phyloP scores from a whole-genome alignment of 1,284 basidiomycete species.

The Leccinum pallidistipes region DNA sequence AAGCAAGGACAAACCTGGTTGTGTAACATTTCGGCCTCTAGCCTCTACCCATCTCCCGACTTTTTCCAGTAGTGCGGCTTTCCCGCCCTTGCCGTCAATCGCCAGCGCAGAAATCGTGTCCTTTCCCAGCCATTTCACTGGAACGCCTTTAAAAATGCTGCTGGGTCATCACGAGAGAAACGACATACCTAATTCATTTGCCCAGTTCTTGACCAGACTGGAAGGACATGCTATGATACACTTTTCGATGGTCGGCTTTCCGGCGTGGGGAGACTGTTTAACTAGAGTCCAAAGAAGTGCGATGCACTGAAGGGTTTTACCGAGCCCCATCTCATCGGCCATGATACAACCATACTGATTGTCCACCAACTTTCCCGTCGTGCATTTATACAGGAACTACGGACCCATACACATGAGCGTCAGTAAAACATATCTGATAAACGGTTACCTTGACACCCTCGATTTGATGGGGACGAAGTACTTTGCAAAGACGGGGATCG shows the following conservation, averaged over 20 bases:
- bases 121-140: slow-evolving; percentile 92
- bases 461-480: slow-evolving; percentile 95
- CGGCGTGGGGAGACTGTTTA: slow-evolving; percentile 90
- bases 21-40: slow-evolving; percentile 80
- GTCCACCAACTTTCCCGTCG: slow-evolving; percentile 90
- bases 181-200: slow-evolving; percentile 86
- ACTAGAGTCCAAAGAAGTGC: slow-evolving; percentile 95
- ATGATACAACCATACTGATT: slow-evolving; percentile 98
- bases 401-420: slow-evolving; percentile 15
- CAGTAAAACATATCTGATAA: neutral
- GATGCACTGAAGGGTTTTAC: slow-evolving; percentile 97
- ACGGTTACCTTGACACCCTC: slow-evolving; percentile 90
- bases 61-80: slow-evolving; percentile 74
- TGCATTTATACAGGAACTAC: slow-evolving; percentile 93
- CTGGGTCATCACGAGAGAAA: neutral
- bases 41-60: slow-evolving; percentile 89
- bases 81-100: slow-evolving; percentile 89
- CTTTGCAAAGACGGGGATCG: slow-evolving; percentile 85
- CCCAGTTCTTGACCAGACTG: slow-evolving; percentile 98
- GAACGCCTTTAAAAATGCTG: slow-evolving; percentile 1
- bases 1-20: slow-evolving; percentile 64
- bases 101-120: slow-evolving; percentile 81
- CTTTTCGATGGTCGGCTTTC: slow-evolving; percentile 92
- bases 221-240: slow-evolving; percentile 98
- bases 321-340: slow-evolving; percentile 99